Percentiles rank a stretch among this genome's conserved stretches.
These are phyloP conservation scores for Phalaenopsis aphrodite DNA, from an alignment of 106 monocot species.

Conservation along the genomic window DNA sequence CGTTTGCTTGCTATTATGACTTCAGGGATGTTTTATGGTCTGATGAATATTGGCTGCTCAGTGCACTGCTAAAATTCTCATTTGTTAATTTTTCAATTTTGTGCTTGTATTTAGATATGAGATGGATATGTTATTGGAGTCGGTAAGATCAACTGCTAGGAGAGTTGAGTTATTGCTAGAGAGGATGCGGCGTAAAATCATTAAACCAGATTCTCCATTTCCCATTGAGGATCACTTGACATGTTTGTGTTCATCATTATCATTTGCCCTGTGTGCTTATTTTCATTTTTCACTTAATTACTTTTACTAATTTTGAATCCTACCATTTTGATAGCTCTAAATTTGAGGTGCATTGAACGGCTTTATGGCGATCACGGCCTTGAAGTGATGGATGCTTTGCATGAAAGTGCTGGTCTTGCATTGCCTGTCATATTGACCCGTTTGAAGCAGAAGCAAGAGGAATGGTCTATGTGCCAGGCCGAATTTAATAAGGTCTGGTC, in stretches of 20 bases:
- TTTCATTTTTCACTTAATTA: neutral
- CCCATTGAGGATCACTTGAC: conserved; percentile 61
- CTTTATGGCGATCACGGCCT: conserved; percentile 86
- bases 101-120: conserved; percentile 50
- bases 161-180: conserved; percentile 56
- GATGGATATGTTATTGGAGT: conserved; percentile 76
- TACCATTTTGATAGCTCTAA: conserved; percentile 35
- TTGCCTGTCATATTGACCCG: conserved; percentile 71
- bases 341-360: conserved; percentile 82
- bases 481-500: conserved; percentile 87
- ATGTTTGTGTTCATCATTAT: conserved; percentile 25
- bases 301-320: neutral
- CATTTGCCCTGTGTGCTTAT: neutral
- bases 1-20: too few species aligned
- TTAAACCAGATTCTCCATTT: conserved; percentile 51
- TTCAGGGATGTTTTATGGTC: too few species aligned
- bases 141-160: conserved; percentile 49
- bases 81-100: neutral
- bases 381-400: conserved; percentile 63
- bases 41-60: too few species aligned
- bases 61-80: neutral
- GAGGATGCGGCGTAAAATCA: conserved; percentile 44
- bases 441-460: conserved; percentile 86
- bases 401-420: conserved; percentile 56
- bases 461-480: conserved; percentile 57